phyloP scores from a whole-genome alignment of 1,139 yeast species.

The Chernovozyma sophiae-reginae region DNA sequence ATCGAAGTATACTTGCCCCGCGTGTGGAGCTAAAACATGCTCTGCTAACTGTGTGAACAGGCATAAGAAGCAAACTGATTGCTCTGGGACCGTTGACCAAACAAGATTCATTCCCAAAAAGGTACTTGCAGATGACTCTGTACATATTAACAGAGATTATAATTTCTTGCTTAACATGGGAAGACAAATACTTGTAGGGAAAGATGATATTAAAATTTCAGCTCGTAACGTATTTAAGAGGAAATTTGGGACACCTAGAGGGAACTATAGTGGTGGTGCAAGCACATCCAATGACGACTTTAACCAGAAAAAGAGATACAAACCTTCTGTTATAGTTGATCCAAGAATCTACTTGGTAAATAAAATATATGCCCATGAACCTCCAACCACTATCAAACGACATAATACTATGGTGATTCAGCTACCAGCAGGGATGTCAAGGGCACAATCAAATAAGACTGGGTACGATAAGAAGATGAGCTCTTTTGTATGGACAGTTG shows the following conservation, averaged over 20 bases:
- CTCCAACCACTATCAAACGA: slow-evolving; percentile 25
- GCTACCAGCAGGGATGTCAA: slow-evolving; percentile 74
- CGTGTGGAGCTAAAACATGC: slow-evolving; percentile 67
- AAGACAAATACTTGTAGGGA: slow-evolving; percentile 50
- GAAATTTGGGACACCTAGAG: slow-evolving; percentile 13
- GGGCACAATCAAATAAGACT: slow-evolving; percentile 63
- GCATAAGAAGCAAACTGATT: slow-evolving; percentile 61
- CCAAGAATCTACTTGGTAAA: slow-evolving; percentile 20
- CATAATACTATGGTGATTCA: slow-evolving; percentile 37
- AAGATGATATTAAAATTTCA: slow-evolving; percentile 40
- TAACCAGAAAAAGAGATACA: slow-evolving; percentile 30
- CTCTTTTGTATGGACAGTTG: slow-evolving; percentile 74
- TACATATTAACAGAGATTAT: slow-evolving; percentile 74
- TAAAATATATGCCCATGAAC: slow-evolving; percentile 21
- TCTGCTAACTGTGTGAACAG: slow-evolving; percentile 63
- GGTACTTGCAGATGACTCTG: slow-evolving; percentile 26
- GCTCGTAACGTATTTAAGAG: slow-evolving; percentile 38
- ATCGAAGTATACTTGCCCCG: slow-evolving; percentile 80
- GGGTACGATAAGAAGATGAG: slow-evolving; percentile 67
- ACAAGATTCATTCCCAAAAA: slow-evolving; percentile 52
- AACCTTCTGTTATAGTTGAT: slow-evolving; percentile 20
- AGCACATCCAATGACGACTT: slow-evolving; percentile 11
- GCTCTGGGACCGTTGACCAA: slow-evolving; percentile 66
- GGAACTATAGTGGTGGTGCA: slow-evolving; percentile 11
- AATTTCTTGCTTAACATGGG: slow-evolving; percentile 65